phyloP scores from a whole-genome alignment of 805 yeast genomes.

The Lipomyces yamadae region DNA sequence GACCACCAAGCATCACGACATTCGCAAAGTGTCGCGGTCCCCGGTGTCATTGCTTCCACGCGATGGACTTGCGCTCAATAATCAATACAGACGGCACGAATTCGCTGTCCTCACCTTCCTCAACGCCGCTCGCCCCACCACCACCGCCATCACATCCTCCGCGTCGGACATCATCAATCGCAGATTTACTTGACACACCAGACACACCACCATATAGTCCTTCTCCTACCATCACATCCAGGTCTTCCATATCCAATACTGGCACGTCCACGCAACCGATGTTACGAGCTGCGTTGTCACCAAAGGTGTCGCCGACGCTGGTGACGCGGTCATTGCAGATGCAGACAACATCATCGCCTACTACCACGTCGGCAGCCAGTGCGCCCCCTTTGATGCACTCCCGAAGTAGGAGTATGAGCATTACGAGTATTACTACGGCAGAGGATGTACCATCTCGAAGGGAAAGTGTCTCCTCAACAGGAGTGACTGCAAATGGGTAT shows the following conservation, averaged over 20 bases:
- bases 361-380: neutral
- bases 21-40: neutral
- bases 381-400: slow-evolving; percentile 3
- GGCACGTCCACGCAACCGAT: slow-evolving; percentile 9
- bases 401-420: slow-evolving; percentile 32
- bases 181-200: slow-evolving; percentile 26
- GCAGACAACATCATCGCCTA: slow-evolving; percentile 2
- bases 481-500: neutral
- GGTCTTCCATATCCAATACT: slow-evolving; percentile 4
- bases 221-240: slow-evolving; percentile 14
- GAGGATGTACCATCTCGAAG: slow-evolving; percentile 6
- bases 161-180: slow-evolving; percentile 27
- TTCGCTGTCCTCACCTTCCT: neutral
- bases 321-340: slow-evolving; percentile 6
- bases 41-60: neutral
- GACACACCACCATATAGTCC: slow-evolving; percentile 17
- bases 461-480: slow-evolving; percentile 17
- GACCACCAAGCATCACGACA: neutral
- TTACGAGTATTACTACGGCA: slow-evolving; percentile 22
- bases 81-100: slow-evolving; percentile 20
- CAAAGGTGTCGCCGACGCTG: slow-evolving; percentile 12
- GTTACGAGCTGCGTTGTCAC: slow-evolving; percentile 11
- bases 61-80: slow-evolving; percentile 28
- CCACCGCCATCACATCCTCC: slow-evolving; percentile 19
- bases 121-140: slow-evolving; percentile 4